A percentile compares a stretch with the other conserved stretches of the same genome.
These are phyloP conservation scores for Marsdenia floribunda DNA, from an alignment of 257 asterid genomes.

Conservation along the genomic window DNA sequence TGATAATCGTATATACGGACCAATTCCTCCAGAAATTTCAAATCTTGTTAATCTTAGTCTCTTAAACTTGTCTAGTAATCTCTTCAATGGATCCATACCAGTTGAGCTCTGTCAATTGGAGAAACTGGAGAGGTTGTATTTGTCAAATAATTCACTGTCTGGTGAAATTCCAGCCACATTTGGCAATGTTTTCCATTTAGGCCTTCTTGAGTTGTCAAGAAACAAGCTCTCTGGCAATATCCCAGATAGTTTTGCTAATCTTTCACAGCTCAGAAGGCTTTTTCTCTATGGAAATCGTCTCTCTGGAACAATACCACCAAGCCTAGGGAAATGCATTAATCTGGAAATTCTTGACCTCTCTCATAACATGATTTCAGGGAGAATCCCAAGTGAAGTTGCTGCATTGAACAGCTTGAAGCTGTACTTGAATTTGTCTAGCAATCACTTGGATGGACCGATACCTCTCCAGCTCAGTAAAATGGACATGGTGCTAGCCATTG, in stretches of 20 bases:
- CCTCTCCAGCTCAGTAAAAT: conserved; percentile 71
- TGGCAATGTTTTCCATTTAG: conserved; percentile 62
- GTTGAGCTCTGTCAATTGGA: conserved; percentile 43
- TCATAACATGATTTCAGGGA: conserved; percentile 48
- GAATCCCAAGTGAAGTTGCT: conserved; percentile 65
- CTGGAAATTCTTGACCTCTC: conserved; percentile 77
- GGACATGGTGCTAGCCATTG: conserved; percentile 76
- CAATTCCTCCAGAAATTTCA: conserved; percentile 55
- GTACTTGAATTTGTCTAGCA: conserved; percentile 64
- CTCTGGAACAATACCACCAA: conserved; percentile 55
- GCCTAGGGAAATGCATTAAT: conserved; percentile 59
- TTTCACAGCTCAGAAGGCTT: conserved; percentile 58
- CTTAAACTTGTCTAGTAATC: conserved; percentile 63
- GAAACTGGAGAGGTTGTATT: conserved; percentile 55
- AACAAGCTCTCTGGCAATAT: conserved; percentile 67
- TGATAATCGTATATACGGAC: conserved; percentile 51
- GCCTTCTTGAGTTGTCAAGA: conserved; percentile 68
- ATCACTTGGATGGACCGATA: conserved; percentile 48
- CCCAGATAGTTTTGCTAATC: conserved; percentile 57
- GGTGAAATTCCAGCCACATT: conserved; percentile 51
- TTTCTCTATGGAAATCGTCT: conserved; percentile 46
- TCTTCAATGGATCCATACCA: conserved; percentile 63
- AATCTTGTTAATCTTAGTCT: conserved; percentile 59
- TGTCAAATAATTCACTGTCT: conserved; percentile 54
- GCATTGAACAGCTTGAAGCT: conserved; percentile 60